Percentiles rank a stretch among this genome's conserved stretches.
These are phyloP conservation scores for Diaporthe nobilis DNA, from an alignment of 2,329 filamentous ascomycete species.

Conservation along the genomic window DNA sequence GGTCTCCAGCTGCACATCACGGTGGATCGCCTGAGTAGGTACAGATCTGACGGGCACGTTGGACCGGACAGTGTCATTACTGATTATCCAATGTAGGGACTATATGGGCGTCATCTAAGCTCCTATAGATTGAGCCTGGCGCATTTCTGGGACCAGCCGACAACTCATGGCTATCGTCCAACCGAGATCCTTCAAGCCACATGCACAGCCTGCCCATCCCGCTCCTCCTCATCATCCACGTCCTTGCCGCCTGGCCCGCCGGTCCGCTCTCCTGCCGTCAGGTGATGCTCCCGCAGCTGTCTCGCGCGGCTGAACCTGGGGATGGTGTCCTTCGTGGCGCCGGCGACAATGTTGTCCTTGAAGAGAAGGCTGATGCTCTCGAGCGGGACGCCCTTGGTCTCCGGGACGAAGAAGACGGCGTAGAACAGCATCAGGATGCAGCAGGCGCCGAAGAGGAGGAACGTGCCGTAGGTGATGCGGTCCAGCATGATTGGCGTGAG, in stretches of 20 bases:
- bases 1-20: not conserved
- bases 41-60: too few species aligned
- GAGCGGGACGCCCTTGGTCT: conserved; percentile 65
- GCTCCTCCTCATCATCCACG: conserved; percentile 29
- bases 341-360: conserved; percentile 40
- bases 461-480: conserved; percentile 62
- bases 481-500: conserved; percentile 59
- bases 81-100: not conserved
- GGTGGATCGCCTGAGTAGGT: not conserved
- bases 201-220: conserved; percentile 19
- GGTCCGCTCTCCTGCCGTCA: not conserved
- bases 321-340: conserved; percentile 39
- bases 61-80: not conserved
- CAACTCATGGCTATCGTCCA: not conserved
- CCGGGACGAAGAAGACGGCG: conserved; percentile 64
- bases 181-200: not conserved
- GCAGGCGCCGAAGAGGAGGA: conserved; percentile 66
- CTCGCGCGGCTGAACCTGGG: conserved; percentile 35
- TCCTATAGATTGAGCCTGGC: not conserved
- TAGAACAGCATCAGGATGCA: conserved; percentile 62
- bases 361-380: conserved; percentile 50
- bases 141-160: not conserved
- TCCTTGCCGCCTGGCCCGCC: conserved; percentile 31
- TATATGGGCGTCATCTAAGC: too few species aligned
- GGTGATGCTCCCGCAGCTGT: conserved; percentile 28